These are phyloP conservation scores for Ceratobasidium sp. DNA, from an alignment of 1,284 basidiomycete genomes.

Conservation along the genomic window DNA sequence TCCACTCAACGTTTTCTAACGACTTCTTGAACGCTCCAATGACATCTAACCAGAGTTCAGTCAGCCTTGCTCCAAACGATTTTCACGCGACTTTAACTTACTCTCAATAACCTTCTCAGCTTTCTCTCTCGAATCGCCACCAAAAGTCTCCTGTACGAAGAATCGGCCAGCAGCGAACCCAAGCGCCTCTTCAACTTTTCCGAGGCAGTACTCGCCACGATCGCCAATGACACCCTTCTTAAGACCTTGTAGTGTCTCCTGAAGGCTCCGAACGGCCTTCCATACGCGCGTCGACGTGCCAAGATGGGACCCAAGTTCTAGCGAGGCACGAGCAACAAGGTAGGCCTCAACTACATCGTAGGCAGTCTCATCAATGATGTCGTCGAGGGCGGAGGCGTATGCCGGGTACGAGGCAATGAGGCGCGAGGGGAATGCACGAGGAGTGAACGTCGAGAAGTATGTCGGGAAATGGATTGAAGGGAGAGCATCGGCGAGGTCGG, in stretches of 20 bases:
- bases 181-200: constrained; percentile 71
- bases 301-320: constrained; percentile 76
- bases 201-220: constrained; percentile 81
- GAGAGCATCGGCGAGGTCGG: constrained; percentile 77
- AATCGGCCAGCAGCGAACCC: constrained; percentile 81
- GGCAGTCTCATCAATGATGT: constrained; percentile 77
- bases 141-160: constrained; percentile 91
- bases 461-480: constrained; percentile 83
- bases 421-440: constrained; percentile 78
- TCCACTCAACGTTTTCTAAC: constrained; percentile 85
- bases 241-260: constrained; percentile 83
- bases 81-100: constrained; percentile 54
- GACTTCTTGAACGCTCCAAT: constrained; percentile 87
- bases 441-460: constrained; percentile 84
- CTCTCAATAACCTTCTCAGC: constrained; percentile 87
- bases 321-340: constrained; percentile 77
- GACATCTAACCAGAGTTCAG: constrained; percentile 67
- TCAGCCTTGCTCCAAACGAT: constrained; percentile 6
- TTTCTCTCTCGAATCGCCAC: constrained; percentile 81
- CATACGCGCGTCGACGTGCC: constrained; percentile 81
- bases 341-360: constrained; percentile 88
- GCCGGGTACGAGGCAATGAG: constrained; percentile 89
- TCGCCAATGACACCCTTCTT: constrained; percentile 89
- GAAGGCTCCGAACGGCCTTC: constrained; percentile 76
- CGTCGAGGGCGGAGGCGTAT: constrained; percentile 77